Percentiles rank a stretch among this genome's conserved stretches.
Evolutionary conservation across 139 green algal species (phyloP).

Genomic region (Chloropicon primus): DNA sequence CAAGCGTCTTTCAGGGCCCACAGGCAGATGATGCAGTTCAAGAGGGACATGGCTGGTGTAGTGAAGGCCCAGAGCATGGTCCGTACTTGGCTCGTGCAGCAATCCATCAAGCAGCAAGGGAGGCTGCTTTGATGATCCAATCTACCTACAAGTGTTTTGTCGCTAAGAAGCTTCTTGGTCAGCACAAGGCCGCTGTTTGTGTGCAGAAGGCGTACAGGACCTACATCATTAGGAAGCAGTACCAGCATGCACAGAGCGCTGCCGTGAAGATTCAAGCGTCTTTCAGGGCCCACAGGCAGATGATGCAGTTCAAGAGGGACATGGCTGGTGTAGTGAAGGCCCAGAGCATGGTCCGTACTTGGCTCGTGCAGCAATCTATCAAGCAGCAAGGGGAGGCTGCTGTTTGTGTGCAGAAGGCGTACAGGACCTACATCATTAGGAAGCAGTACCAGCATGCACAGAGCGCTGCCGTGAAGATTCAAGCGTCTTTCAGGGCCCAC

Average conservation of each 20-base stretch:
- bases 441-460: neutral
- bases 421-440: neutral
- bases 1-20: neutral
- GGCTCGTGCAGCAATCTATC: neutral
- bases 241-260: slow-evolving; percentile 10
- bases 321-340: neutral
- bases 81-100: neutral
- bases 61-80: neutral
- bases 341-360: neutral
- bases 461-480: neutral
- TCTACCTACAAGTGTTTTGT: neutral
- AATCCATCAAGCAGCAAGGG: neutral
- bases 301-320: neutral
- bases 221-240: neutral
- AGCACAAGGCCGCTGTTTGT: neutral
- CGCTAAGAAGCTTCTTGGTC: slow-evolving; percentile 14
- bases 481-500: neutral
- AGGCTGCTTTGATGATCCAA: neutral
- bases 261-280: slow-evolving; percentile 21
- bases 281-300: slow-evolving; percentile 2
- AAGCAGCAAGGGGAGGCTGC: neutral
- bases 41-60: neutral
- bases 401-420: neutral
- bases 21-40: neutral
- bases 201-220: neutral